A percentile compares a stretch with the other conserved stretches of the same genome.
Evolutionary conservation across 148 eudicot species (phyloP).

Genomic region (Rhododendron molle): DNA sequence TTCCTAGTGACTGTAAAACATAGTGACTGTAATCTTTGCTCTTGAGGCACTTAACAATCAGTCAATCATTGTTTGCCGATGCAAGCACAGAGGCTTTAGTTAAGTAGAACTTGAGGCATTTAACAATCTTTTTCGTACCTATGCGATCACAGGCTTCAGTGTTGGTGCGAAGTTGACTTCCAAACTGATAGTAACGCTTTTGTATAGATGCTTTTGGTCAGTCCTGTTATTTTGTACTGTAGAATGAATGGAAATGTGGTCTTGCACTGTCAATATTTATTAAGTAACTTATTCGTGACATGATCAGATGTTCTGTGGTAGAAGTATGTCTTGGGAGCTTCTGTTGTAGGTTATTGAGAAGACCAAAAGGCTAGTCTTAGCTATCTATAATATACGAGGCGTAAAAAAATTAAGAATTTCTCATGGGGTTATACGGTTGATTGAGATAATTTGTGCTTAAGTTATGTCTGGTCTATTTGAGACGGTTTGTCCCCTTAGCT

Average conservation of each 20-base stretch:
- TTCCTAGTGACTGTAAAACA: no score
- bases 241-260: background rate
- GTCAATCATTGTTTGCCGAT: background rate
- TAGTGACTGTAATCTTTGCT: background rate
- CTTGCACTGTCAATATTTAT: background rate
- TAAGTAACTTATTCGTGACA: background rate
- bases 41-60: background rate
- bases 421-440: background rate
- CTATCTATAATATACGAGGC: background rate
- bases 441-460: background rate
- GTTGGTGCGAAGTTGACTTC: background rate
- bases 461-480: background rate
- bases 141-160: background rate
- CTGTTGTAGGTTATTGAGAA: background rate
- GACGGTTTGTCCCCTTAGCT: background rate
- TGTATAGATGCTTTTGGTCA: background rate
- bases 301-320: background rate
- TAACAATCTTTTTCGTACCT: no score
- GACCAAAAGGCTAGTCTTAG: background rate
- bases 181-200: background rate
- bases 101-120: no score
- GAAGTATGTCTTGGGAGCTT: background rate
- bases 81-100: background rate
- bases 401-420: background rate
- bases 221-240: background rate